phyloP scores from a whole-genome alignment of 306 rosid species.

The Lupinus albus region DNA sequence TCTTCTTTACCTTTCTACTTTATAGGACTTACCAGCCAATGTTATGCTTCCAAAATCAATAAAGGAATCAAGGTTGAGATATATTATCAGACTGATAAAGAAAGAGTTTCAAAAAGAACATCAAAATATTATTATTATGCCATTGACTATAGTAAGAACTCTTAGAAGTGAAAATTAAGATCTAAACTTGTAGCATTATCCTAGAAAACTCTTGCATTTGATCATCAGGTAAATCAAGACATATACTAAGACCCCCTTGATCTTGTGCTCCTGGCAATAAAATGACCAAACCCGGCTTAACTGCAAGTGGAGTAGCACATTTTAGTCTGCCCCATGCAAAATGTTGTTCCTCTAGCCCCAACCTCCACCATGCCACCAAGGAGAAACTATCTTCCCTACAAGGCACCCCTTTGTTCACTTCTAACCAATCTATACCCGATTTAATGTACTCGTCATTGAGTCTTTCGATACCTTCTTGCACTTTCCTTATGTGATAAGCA shows the following conservation, averaged over 20 bases:
- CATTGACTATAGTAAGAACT: neutral
- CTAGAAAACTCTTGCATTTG: slow-evolving; percentile 48
- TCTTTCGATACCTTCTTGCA: slow-evolving; percentile 59
- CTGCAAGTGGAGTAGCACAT: slow-evolving; percentile 47
- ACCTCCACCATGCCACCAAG: slow-evolving; percentile 61
- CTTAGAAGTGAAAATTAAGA: neutral
- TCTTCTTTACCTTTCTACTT: neutral
- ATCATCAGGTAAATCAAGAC: slow-evolving; percentile 44
- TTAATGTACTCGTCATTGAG: slow-evolving; percentile 57
- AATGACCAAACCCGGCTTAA: slow-evolving; percentile 52
- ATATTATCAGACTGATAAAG: neutral
- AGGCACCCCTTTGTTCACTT: slow-evolving; percentile 59
- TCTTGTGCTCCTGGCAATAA: slow-evolving; percentile 43
- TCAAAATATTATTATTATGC: neutral
- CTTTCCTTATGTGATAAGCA: slow-evolving; percentile 44
- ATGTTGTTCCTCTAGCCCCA: slow-evolving; percentile 49
- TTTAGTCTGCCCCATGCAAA: slow-evolving; percentile 56
- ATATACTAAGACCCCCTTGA: slow-evolving; percentile 47
- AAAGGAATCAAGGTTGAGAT: neutral
- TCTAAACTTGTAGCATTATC: slow-evolving; percentile 43
- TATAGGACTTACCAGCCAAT: neutral
- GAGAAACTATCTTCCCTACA: slow-evolving; percentile 57
- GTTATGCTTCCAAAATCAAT: neutral
- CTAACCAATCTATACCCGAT: slow-evolving; percentile 68
- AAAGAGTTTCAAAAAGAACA: neutral